phyloP scores from a whole-genome alignment of 495 filamentous ascomycete genomes.

The Penicillium waksmanii region DNA sequence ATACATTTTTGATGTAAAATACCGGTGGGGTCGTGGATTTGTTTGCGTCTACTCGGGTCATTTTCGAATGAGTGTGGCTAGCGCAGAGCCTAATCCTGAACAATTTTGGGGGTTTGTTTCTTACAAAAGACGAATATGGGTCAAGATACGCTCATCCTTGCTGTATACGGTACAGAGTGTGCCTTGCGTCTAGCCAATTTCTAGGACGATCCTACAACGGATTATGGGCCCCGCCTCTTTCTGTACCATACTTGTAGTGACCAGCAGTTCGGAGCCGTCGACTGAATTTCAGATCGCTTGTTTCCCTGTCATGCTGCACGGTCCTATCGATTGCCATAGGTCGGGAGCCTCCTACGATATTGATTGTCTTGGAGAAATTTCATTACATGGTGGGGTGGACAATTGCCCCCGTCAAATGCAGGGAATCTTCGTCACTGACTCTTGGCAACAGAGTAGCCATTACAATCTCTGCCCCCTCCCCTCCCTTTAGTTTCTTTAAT shows the following conservation, averaged over 20 bases:
- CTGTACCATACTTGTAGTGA: not conserved
- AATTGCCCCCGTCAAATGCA: not conserved
- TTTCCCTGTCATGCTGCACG: not conserved
- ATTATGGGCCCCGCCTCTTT: not conserved
- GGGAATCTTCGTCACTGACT: constrained; percentile 4
- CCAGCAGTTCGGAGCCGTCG: not conserved
- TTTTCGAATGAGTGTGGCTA: too few species aligned
- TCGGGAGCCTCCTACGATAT: not conserved
- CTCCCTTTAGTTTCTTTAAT: not conserved
- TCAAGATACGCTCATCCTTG: too few species aligned
- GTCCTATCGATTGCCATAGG: not conserved
- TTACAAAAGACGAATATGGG: too few species aligned
- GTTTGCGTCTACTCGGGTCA: too few species aligned
- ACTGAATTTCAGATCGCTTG: not conserved
- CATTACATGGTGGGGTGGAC: not conserved
- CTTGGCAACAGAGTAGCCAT: not conserved
- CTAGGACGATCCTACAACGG: not conserved
- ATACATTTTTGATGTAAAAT: too few species aligned
- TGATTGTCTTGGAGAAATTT: not conserved
- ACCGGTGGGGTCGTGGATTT: too few species aligned
- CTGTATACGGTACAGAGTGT: too few species aligned
- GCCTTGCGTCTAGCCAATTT: not conserved
- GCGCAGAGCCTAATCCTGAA: too few species aligned
- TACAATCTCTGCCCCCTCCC: not conserved
- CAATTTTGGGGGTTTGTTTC: too few species aligned